These are phyloP conservation scores for Calycina herbarum DNA, from an alignment of 2,329 filamentous ascomycete genomes.

Conservation along the genomic window DNA sequence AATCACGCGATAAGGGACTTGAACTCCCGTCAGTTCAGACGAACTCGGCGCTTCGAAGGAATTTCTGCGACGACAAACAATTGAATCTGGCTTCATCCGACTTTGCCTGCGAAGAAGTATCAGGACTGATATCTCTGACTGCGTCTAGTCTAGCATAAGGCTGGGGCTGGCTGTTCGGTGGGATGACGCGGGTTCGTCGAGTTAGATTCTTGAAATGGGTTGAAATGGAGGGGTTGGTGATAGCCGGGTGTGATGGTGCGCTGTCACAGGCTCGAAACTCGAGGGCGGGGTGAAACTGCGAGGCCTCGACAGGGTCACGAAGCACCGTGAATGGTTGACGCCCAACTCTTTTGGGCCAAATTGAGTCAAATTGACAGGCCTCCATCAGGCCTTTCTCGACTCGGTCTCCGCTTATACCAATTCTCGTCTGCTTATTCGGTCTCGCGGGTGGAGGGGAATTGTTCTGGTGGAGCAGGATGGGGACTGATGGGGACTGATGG, in stretches of 20 bases:
- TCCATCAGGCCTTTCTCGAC: constrained; percentile 8
- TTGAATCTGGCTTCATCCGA: not conserved
- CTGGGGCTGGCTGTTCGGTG: constrained; percentile 19
- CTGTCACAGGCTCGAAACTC: constrained; percentile 25
- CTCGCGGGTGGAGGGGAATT: not conserved
- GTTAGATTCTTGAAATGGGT: constrained; percentile 16
- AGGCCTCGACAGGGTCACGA: not conserved
- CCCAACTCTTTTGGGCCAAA: not conserved
- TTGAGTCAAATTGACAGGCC: constrained; percentile 4
- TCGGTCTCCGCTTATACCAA: constrained; percentile 16
- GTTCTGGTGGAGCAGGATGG: not conserved
- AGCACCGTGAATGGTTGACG: not conserved
- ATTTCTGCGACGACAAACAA: constrained; percentile 1
- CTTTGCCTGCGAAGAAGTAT: constrained; percentile 1
- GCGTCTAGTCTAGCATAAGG: constrained; percentile 15
- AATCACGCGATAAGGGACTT: constrained; percentile 6
- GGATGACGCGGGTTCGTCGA: constrained; percentile 25
- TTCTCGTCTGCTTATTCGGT: constrained; percentile 19
- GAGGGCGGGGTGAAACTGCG: constrained; percentile 18
- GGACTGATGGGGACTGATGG: not conserved
- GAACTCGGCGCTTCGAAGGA: not conserved
- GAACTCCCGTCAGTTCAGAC: not conserved
- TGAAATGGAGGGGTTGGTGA: constrained; percentile 24
- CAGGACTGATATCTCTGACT: not conserved
- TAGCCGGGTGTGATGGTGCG: constrained; percentile 20